Conservation (phyloP, 108 stramenopile species). For the Conticribra guillardii region DNA sequence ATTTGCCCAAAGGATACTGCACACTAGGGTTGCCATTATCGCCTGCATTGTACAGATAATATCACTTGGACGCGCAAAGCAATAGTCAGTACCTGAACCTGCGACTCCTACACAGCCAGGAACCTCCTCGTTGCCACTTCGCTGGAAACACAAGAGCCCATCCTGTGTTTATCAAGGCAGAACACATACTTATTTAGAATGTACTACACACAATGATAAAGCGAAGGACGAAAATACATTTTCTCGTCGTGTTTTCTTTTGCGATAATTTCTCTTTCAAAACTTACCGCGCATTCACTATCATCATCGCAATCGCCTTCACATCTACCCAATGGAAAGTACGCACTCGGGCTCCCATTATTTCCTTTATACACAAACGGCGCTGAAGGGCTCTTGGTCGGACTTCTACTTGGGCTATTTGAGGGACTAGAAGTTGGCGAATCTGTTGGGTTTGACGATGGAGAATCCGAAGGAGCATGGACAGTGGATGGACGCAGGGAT, state of each 20-base stretch:
- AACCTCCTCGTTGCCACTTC: conserved; percentile 18
- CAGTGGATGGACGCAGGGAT: too few relatives aligned
- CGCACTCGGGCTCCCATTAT: not conserved
- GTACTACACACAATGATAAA: not conserved
- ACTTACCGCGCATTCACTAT: not conserved
- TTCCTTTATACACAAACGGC: not conserved
- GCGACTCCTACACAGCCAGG: conserved; percentile 31
- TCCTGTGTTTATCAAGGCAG: not conserved
- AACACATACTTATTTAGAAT: not conserved
- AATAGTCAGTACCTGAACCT: not conserved
- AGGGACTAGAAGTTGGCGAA: too few relatives aligned
- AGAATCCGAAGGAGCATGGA: too few relatives aligned
- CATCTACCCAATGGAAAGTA: conserved; percentile 23
- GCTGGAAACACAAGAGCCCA: conserved; percentile 31
- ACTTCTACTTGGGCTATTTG: not conserved
- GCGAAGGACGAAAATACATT: not conserved
- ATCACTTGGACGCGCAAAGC: not conserved
- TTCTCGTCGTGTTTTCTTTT: too few relatives aligned
- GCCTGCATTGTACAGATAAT: not conserved
- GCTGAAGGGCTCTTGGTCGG: not conserved
- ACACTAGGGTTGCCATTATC: not conserved
- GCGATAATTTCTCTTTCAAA: not conserved
- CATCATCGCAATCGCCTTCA: conserved; percentile 54
- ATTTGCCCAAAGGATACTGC: not conserved
- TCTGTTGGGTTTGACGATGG: too few relatives aligned